These are phyloP conservation scores for Papiliotrema flavescens DNA, from an alignment of 1,284 basidiomycete genomes.

Conservation along the genomic window DNA sequence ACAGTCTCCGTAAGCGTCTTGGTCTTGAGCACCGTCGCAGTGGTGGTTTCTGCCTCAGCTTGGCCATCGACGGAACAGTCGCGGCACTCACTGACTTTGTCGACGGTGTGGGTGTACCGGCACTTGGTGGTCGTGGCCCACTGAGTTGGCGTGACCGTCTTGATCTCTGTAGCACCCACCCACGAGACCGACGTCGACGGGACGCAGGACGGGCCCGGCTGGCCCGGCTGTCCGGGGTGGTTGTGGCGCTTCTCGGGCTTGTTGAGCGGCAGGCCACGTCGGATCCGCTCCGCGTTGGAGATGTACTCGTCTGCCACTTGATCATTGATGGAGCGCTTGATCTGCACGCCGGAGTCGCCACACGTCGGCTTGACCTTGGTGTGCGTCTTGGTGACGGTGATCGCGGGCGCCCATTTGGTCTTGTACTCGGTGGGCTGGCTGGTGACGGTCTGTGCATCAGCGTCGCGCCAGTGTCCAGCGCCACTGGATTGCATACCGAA, in stretches of 20 bases:
- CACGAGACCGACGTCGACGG: neutral
- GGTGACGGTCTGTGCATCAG: conserved; percentile 1
- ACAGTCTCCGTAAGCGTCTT: conserved; percentile 4
- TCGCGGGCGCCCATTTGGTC: neutral
- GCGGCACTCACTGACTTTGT: conserved; percentile 1
- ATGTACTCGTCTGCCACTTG: neutral
- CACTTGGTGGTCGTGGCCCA: conserved; percentile 6
- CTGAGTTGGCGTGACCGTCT: conserved; percentile 4
- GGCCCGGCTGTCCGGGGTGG: neutral
- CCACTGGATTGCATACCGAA: neutral
- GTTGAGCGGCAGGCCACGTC: conserved; percentile 6
- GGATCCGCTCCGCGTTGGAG: conserved; percentile 9
- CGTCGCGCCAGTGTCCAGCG: neutral
- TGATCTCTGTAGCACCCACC: neutral
- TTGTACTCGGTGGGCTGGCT: neutral
- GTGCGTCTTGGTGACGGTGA: conserved; percentile 3
- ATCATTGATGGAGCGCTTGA: neutral
- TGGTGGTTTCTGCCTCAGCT: conserved; percentile 1
- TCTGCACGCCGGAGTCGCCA: neutral
- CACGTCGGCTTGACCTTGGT: neutral
- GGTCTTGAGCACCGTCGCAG: neutral
- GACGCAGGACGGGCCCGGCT: neutral
- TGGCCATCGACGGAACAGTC: neutral
- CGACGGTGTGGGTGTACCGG: conserved; percentile 4
- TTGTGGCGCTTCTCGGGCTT: neutral